These are phyloP conservation scores for Epicoccum sorghinum DNA, from an alignment of 2,329 filamentous ascomycete species.

Conservation along the genomic window DNA sequence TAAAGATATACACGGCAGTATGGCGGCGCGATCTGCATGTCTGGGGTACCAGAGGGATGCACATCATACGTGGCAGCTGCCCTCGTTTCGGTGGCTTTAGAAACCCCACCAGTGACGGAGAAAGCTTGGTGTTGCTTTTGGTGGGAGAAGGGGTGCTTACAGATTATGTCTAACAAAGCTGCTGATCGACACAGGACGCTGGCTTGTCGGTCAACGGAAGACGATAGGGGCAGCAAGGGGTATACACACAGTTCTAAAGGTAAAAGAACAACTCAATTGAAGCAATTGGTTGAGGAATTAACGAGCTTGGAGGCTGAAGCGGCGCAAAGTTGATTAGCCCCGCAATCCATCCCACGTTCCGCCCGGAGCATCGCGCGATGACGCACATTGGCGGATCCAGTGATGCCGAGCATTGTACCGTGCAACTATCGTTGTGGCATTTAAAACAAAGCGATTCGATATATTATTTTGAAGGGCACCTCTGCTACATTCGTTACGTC, in stretches of 20 bases:
- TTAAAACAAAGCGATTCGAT: too few relatives aligned
- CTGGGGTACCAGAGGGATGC: background rate
- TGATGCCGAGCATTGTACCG: background rate
- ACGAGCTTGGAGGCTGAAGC: slow-evolving; percentile 2
- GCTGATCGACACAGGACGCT: background rate
- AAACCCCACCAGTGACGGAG: background rate
- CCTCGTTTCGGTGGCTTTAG: background rate
- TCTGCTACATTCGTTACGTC: too few relatives aligned
- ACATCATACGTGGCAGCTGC: slow-evolving; percentile 3
- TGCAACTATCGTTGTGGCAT: background rate
- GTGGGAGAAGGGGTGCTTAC: slow-evolving; percentile 7
- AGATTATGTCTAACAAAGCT: slow-evolving; percentile 8
- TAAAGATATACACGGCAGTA: background rate
- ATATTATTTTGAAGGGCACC: too few relatives aligned
- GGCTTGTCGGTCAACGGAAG: background rate
- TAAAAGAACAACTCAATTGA: background rate
- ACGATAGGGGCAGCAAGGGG: background rate
- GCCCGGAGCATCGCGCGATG: background rate
- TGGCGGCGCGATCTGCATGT: background rate
- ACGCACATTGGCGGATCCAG: slow-evolving; percentile 2
- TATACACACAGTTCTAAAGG: background rate
- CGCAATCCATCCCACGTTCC: slow-evolving; percentile 5
- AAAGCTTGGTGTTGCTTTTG: slow-evolving; percentile 5
- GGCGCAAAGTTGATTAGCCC: slow-evolving; percentile 10
- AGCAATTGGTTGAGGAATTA: slow-evolving; percentile 10